Evolutionary conservation across 1,284 basidiomycete species (phyloP), one percentile per base, ranked within the genome.

Genomic region (Trichosporon asahii): DNA sequence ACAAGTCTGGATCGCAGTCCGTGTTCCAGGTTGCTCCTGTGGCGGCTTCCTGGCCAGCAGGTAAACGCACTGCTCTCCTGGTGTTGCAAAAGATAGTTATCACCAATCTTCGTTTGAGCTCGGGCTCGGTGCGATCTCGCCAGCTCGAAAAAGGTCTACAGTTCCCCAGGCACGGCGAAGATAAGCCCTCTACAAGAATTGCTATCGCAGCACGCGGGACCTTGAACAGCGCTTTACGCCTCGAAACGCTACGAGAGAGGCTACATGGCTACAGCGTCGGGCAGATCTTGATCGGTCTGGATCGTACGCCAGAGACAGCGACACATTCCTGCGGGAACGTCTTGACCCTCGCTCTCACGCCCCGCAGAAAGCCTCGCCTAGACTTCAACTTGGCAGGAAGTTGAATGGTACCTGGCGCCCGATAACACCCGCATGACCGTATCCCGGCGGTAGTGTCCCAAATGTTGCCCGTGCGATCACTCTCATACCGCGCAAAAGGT

Each of bases 371-470:
- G 9, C 49, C 21, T 53, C 23, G 49, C 25, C n/a, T 18, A 11
- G 21, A 5, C 23, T 23, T 27, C 15, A 25, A 33, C 9, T 9
- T 61, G 15, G 27, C 29, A 31, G 29, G 8, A n/a, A 18, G 57
- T 8, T 31, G 2, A 61, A 61, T 61, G 8, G 57, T 61, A 33
- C 57, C 27, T 61, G 57, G 29, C 8, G 29, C 27, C 55, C 57
- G 57, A 61, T n/a, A 61, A 61, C 57, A 61, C 57, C 57, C 57
- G 57, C 27, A 61, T 18, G 18, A 31, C 21, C 57, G 57, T 33
- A 31, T 61, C 29, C 57, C 57, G 57, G 57, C 57, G 57, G 57
- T 33, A 61, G 23, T 6, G 49, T 53, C 21, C 49, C 15, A 25
- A 25, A 53, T 25, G 49, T 53, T 25, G 18, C n/a, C 49, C 49